Base-by-base conservation (phyloP, 129 eudicot genomes). In the Saussurea involucrata region DNA sequence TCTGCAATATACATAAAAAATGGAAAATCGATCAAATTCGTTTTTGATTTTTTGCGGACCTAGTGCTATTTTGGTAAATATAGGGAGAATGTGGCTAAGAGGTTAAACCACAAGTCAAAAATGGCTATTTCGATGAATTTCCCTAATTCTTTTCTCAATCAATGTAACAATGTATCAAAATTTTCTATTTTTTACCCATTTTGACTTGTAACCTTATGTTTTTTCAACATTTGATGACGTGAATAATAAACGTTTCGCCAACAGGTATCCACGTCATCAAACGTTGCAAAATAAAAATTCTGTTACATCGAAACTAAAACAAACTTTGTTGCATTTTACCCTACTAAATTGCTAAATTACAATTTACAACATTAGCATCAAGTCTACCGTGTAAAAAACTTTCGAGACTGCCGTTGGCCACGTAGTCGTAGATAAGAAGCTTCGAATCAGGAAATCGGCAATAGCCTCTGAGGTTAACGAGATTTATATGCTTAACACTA, bases 371-470 rank as follows among this genome's bases (percentile, higher is more conserved):
- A n/a, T 17, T 66, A 73, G 66, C 65, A 17, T 69, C 82, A 68
- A 49, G 33, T 44, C 7, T 88, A 92, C 98, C 98, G 58, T 95
- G 98, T 80, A 95, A 81, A 74, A 86, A 89, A 61, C 78, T 79
- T 64, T 95, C 97, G 28, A 95, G 87, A 80, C 97, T 91, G 57
- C 98, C 98, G 87, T 75, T 86, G 78, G 96, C 92, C 83, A 95
- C 74, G 77, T 89, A 95, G 73, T 95, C 98, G 63, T 92, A 95
- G 77, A 95, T 95, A 24, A 95, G 97, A 85, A 95, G 97, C 90
- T 85, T 91, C 6, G 94, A 88, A 21, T 88, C 76, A 15, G 98
- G 94, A 65, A 95, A 88, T 63, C 97, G 84, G 63, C 98, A 95
- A 63, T 95, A 95, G 27, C 98, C 98, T 86, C 98, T 83, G 20